Evolutionary conservation across 306 rosid species (phyloP).

Genomic region (Carpinus fangiana): DNA sequence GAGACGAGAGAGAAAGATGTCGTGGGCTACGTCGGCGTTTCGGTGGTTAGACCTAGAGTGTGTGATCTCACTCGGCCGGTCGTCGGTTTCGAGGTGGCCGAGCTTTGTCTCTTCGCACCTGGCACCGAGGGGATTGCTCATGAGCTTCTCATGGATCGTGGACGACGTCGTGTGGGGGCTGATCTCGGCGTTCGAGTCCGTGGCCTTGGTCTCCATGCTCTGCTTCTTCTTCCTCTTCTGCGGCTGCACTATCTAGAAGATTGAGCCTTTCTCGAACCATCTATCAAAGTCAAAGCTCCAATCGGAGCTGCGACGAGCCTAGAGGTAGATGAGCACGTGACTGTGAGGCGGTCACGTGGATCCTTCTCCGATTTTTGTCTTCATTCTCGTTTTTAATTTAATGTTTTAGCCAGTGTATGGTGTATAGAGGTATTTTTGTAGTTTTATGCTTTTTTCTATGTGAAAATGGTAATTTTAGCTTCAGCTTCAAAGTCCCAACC

Average conservation of each 20-base stretch:
- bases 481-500: too few species aligned
- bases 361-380: background rate
- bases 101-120: conserved; percentile 36
- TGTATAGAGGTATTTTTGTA: too few species aligned
- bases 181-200: conserved; percentile 73
- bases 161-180: conserved; percentile 78
- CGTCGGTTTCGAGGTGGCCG: conserved; percentile 47
- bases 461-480: too few species aligned
- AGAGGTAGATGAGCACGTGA: background rate
- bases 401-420: too few species aligned
- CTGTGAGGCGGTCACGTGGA: background rate
- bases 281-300: background rate
- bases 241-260: conserved; percentile 60
- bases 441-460: too few species aligned
- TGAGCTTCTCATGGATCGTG: conserved; percentile 42
- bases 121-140: conserved; percentile 30
- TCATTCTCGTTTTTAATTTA: background rate
- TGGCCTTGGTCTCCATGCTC: conserved; percentile 72
- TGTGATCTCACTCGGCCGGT: conserved; percentile 9
- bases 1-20: conserved; percentile 17
- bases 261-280: background rate
- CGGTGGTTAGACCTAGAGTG: conserved; percentile 28
- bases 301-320: background rate
- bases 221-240: conserved; percentile 83
- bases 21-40: conserved; percentile 41